phyloP scores from a whole-genome alignment of 139 green algal species.

The Chlamydomonas sp. region DNA sequence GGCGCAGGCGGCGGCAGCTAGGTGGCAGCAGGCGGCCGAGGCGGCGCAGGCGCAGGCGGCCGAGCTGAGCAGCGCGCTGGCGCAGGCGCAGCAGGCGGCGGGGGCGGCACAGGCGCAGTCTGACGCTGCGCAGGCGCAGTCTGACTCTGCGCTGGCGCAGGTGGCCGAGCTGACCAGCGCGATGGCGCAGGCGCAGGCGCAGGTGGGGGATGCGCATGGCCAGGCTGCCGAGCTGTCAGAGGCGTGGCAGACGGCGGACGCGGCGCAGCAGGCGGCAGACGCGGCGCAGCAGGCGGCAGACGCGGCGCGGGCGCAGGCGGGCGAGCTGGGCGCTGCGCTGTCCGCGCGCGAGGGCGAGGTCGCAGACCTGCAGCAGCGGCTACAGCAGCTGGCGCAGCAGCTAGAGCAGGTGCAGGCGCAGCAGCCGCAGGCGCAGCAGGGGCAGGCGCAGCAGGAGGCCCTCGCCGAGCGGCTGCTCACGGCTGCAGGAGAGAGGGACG shows the following conservation, averaged over 20 bases:
- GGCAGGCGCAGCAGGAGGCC: background rate
- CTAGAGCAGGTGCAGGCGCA: slow-evolving; percentile 9
- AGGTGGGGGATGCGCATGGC: background rate
- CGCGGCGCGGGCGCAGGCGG: background rate
- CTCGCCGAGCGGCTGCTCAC: too few relatives aligned
- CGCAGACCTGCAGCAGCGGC: background rate
- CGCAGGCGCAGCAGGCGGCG: background rate
- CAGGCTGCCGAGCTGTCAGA: background rate
- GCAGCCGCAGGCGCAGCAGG: background rate
- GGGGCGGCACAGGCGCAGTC: background rate
- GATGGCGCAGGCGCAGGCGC: background rate
- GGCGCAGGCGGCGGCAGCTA: background rate
- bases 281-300: background rate
- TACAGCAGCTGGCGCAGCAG: background rate
- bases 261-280: background rate
- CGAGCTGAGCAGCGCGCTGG: background rate
- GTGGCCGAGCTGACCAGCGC: background rate
- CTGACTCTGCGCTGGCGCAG: background rate
- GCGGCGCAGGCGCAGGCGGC: background rate
- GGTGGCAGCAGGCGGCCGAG: background rate
- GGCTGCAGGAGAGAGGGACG: too few relatives aligned
- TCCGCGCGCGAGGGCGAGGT: slow-evolving; percentile 1
- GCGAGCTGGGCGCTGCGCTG: background rate
- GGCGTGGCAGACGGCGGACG: background rate
- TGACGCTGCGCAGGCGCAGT: too few relatives aligned